Conservation (phyloP, 441 rosid genomes). For the Geranium incanum region DNA sequence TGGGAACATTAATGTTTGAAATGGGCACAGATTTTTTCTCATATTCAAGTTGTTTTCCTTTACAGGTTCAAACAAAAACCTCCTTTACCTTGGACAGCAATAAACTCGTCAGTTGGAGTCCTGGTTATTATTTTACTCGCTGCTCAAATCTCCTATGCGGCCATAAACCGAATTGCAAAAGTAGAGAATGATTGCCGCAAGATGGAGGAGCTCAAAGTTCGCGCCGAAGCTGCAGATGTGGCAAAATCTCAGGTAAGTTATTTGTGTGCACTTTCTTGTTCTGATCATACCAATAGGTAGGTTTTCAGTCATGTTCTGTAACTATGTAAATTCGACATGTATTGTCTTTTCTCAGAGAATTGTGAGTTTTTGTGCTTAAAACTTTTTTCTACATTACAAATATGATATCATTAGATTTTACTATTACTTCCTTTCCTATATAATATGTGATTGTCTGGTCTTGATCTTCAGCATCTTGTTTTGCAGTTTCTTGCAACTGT, state of each 20-base stretch:
- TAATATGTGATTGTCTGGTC: background rate
- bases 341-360: background rate
- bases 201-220: slow-evolving; percentile 78
- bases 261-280: background rate
- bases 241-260: slow-evolving; percentile 83
- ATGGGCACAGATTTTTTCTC: background rate
- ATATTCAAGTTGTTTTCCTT: slow-evolving; percentile 10
- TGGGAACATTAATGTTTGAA: background rate
- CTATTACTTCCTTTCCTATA: background rate
- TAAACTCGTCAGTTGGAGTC: slow-evolving; percentile 53
- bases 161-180: slow-evolving; percentile 61
- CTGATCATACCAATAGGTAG: background rate
- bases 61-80: slow-evolving; percentile 74
- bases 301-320: background rate
- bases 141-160: slow-evolving; percentile 67
- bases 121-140: slow-evolving; percentile 66
- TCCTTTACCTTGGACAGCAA: slow-evolving; percentile 71
- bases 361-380: background rate
- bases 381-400: background rate
- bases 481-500: slow-evolving; percentile 93
- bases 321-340: background rate
- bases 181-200: slow-evolving; percentile 64
- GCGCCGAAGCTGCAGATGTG: slow-evolving; percentile 96
- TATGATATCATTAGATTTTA: background rate
- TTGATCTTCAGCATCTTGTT: slow-evolving; percentile 18